These are phyloP conservation scores for Xylaria scruposa DNA, from an alignment of 495 filamentous ascomycete genomes.

Conservation along the genomic window DNA sequence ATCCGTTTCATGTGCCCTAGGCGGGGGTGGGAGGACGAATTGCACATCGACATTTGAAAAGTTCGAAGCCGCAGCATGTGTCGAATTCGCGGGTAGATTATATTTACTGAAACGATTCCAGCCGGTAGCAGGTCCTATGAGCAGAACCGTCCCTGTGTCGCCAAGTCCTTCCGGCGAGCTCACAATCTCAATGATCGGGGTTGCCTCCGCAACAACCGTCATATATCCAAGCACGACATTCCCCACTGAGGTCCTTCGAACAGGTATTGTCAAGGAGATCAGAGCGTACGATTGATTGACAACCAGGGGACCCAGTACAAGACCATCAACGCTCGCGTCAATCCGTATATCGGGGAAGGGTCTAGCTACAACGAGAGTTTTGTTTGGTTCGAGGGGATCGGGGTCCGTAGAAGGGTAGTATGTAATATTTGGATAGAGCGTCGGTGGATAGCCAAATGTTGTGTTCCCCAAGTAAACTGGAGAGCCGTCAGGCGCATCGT, in stretches of 20 bases:
- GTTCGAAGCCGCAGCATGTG: slow-evolving; percentile 40
- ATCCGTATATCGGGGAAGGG: slow-evolving; percentile 61
- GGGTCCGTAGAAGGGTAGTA: slow-evolving; percentile 53
- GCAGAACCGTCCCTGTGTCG: slow-evolving; percentile 66
- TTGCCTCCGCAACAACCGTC: slow-evolving; percentile 71
- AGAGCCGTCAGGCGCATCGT: slow-evolving; percentile 61
- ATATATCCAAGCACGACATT: slow-evolving; percentile 74
- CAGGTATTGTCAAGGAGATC: slow-evolving; percentile 79
- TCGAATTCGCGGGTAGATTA: slow-evolving; percentile 44
- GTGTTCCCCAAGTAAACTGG: slow-evolving; percentile 63
- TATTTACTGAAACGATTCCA: slow-evolving; percentile 67
- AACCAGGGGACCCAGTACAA: slow-evolving; percentile 72
- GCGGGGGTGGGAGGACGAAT: slow-evolving; percentile 55
- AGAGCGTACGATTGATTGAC: slow-evolving; percentile 74
- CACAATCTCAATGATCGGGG: slow-evolving; percentile 63
- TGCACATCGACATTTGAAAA: slow-evolving; percentile 49
- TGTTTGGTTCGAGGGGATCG: slow-evolving; percentile 44
- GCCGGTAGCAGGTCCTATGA: slow-evolving; percentile 68
- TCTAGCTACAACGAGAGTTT: slow-evolving; percentile 48
- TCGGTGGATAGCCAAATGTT: slow-evolving; percentile 66
- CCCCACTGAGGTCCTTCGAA: slow-evolving; percentile 66
- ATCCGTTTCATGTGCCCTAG: slow-evolving; percentile 42
- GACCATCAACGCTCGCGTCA: slow-evolving; percentile 52
- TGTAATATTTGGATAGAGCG: slow-evolving; percentile 77
- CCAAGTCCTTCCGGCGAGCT: slow-evolving; percentile 70